phyloP scores from a whole-genome alignment of 2,329 filamentous ascomycete species.

The Nemania sp. region DNA sequence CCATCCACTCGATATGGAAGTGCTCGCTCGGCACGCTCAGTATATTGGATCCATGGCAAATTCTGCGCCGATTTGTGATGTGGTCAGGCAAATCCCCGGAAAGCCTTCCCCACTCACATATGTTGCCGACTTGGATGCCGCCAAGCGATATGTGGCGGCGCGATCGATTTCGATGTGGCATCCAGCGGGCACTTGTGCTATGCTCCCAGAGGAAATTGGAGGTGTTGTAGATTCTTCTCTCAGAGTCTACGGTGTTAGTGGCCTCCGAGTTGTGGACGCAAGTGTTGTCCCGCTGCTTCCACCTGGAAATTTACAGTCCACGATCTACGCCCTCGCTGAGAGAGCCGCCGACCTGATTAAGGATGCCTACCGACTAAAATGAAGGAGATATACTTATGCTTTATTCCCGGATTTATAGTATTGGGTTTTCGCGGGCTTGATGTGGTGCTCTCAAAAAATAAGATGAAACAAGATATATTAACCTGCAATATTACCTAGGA shows the following conservation, averaged over 20 bases:
- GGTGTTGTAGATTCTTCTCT: conserved; percentile 26
- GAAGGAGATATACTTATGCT: too few relatives aligned
- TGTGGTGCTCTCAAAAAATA: too few relatives aligned
- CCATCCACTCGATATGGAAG: conserved; percentile 18
- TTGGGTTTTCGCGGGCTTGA: too few relatives aligned
- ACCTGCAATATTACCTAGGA: too few relatives aligned
- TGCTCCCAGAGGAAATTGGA: conserved; percentile 18
- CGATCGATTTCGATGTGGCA: conserved; percentile 47
- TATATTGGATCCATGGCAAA: conserved; percentile 38
- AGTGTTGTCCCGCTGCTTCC: conserved; percentile 27
- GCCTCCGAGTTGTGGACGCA: conserved; percentile 27
- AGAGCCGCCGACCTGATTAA: conserved; percentile 27
- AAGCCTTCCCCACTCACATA: conserved; percentile 33
- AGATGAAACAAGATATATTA: too few relatives aligned
- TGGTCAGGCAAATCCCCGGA: conserved; percentile 44
- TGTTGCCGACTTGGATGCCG: conserved; percentile 33
- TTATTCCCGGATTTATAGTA: too few relatives aligned
- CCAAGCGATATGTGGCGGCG: conserved; percentile 40
- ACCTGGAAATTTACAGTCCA: conserved; percentile 23
- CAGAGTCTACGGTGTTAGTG: conserved; percentile 19
- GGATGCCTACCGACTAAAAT: neutral
- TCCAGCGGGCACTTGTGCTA: conserved; percentile 49
- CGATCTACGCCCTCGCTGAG: conserved; percentile 28
- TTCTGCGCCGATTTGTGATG: conserved; percentile 43
- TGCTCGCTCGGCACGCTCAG: conserved; percentile 19